Base-by-base conservation (phyloP, 495 filamentous ascomycete genomes). In the Trichoderma parareesei region DNA sequence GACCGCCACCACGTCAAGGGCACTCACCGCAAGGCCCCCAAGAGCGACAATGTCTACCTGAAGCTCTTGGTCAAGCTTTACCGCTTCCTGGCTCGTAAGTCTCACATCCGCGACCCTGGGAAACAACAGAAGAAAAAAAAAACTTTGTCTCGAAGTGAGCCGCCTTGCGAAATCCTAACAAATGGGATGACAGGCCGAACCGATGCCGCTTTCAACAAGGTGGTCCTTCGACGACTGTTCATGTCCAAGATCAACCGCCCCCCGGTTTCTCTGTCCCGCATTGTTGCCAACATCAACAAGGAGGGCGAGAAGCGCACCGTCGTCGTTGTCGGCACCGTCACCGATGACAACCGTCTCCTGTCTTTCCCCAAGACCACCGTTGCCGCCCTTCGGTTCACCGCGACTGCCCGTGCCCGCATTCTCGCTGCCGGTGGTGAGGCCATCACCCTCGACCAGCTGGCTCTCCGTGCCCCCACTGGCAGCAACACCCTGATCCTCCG, bases 1-100 rank as follows among this genome's bases (percentile, higher is more conserved):
- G 79, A 84, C 71, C 89, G 81, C 77, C 91, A 95, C 84, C 92
- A 95, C 84, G 88, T 90, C 81, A 87, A 89, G 76, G 83, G 76
- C 82, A 90, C 84, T 74, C 92, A 94, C 82, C 90, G 92, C 81
- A 92, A 90, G 87, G 93, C 93, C 67, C 89, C 94, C 68, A 97
- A 98, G 78, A 94, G 89, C 82, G 91, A 96, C 80, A 98, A 98
- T 83, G 91, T 92, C 70, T 98, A 97, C 81, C 84, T 97, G 73
- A 91, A 92, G 85, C 88, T 98, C 69, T 84, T 98, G 75, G 92
- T 97, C 81, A 97, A 97, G 88, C 90, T 98, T 38, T 98, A 98
- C 87, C 88, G 89, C 81, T 98, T 98, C 88, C 82, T 98, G 72
- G 89, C 92, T 72, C 93, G 93, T 96, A 90, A 80, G 92, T 87